Base-by-base conservation (phyloP, 139 green algal species). In the Micromonas commoda region DNA sequence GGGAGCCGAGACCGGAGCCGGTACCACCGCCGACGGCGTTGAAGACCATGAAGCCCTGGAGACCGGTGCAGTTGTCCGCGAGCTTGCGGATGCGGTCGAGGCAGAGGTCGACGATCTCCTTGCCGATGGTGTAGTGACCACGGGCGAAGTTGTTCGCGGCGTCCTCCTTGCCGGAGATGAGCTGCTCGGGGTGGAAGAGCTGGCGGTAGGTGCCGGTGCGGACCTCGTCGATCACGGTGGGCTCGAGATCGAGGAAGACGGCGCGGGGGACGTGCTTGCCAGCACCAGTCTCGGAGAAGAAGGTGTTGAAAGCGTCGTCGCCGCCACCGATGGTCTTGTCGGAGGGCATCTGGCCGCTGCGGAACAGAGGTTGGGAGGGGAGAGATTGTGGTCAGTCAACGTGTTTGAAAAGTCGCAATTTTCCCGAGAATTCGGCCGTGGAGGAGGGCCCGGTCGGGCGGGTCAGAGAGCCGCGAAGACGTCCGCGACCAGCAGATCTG, bases 101-200 rank as follows among this genome's bases (percentile, higher is more conserved):
- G 76, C 87, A 91, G 28, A 97, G 84, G 89, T 97, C 93, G 6
- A 97, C 93, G 80, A 97, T 97, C 85, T 97, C 93, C 88, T 97
- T 97, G 80, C 92, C 92, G 79, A 96, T 92, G 75, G 90, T 96
- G 90, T 96, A 96, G 85, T 95, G 91, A 77, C 90, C 90, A 70
- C 91, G 90, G 67, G 90, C 81, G 64, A 93, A 95, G 87, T 94
- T 93, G 86, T 92, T 94, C 75, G 89, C 90, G 67, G 90, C 91
- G 78, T 94, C 91, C 86, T 97, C 93, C 90, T 97, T 97, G 82
- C 93, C 93, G 64, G 86, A 93, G 89, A 98, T 98, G 73, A 98
- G 91, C 92, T 97, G 93, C 89, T 97, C 93, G 67, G 93, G 93
- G 88, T 97, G 93, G 91, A 97, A 97, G 85, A 97, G 90, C 91